phyloP scores from a whole-genome alignment of 163 green algal genomes.

The Picocystis sp. region DNA sequence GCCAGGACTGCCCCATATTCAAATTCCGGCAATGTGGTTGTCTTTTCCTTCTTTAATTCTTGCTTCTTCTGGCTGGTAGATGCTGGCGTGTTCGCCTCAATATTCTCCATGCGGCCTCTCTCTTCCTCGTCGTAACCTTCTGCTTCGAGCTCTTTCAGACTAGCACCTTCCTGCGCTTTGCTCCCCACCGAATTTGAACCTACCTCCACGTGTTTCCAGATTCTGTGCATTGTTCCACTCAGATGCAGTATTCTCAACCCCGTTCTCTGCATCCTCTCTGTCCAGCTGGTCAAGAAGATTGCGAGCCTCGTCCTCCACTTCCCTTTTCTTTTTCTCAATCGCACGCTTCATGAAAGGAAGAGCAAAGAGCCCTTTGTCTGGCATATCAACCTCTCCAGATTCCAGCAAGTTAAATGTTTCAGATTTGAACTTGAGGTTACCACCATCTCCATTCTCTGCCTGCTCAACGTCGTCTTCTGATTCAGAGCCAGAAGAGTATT shows the following conservation, averaged over 20 bases:
- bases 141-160: not conserved
- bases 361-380: conserved; percentile 56
- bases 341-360: conserved; percentile 87
- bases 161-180: too few relatives aligned
- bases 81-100: not conserved
- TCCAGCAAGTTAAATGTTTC: conserved; percentile 12
- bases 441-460: conserved; percentile 5
- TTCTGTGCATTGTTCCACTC: too few relatives aligned
- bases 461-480: not conserved
- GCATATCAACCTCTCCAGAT: conserved; percentile 14
- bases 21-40: too few relatives aligned
- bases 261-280: too few relatives aligned
- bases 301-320: conserved; percentile 43
- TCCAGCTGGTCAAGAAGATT: conserved; percentile 6
- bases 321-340: conserved; percentile 42
- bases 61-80: too few relatives aligned
- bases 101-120: conserved; percentile 1
- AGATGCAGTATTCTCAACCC: too few relatives aligned
- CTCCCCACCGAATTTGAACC: too few relatives aligned
- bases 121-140: conserved; percentile 1
- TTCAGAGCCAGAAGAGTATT: conserved; percentile 8
- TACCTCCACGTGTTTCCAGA: too few relatives aligned
- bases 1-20: too few relatives aligned
- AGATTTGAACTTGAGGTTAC: conserved; percentile 15
- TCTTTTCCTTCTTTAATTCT: too few relatives aligned